Evolutionary conservation across 495 filamentous ascomycete species (phyloP).

Genomic region (Platismatia glauca): DNA sequence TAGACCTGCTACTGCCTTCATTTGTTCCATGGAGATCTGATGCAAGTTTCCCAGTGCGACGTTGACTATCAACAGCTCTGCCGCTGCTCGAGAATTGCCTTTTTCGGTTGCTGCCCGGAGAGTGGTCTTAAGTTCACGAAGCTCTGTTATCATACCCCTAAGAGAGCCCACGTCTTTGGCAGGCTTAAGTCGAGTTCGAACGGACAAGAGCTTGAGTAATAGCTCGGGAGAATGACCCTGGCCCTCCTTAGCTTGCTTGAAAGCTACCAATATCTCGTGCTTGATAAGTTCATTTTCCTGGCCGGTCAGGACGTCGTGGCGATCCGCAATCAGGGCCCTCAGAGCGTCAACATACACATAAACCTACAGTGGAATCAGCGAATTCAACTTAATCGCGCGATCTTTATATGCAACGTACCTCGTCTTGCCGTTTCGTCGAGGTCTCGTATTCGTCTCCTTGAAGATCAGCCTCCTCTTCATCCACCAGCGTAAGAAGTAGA

Average conservation of each 20-base stretch:
- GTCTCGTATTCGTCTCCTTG: constrained; percentile 85
- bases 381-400: background rate
- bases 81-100: constrained; percentile 52
- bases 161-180: constrained; percentile 51
- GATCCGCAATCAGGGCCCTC: constrained; percentile 65
- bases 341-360: constrained; percentile 76
- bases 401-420: constrained; percentile 22
- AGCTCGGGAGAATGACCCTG: constrained; percentile 66
- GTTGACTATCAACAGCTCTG: constrained; percentile 55
- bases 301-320: constrained; percentile 64
- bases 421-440: constrained; percentile 76
- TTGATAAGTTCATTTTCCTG: constrained; percentile 68
- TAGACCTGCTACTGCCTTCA: constrained; percentile 50
- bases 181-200: constrained; percentile 50
- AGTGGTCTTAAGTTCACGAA: constrained; percentile 52
- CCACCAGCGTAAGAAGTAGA: constrained; percentile 66
- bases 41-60: constrained; percentile 49
- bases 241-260: constrained; percentile 48
- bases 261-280: constrained; percentile 57
- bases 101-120: constrained; percentile 52
- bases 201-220: constrained; percentile 50
- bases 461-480: constrained; percentile 67
- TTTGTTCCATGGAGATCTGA: constrained; percentile 52
- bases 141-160: constrained; percentile 56
- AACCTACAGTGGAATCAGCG: constrained; percentile 30